Conservation (phyloP, 1,284 basidiomycete species). For the Cystobasidium pallidum region DNA sequence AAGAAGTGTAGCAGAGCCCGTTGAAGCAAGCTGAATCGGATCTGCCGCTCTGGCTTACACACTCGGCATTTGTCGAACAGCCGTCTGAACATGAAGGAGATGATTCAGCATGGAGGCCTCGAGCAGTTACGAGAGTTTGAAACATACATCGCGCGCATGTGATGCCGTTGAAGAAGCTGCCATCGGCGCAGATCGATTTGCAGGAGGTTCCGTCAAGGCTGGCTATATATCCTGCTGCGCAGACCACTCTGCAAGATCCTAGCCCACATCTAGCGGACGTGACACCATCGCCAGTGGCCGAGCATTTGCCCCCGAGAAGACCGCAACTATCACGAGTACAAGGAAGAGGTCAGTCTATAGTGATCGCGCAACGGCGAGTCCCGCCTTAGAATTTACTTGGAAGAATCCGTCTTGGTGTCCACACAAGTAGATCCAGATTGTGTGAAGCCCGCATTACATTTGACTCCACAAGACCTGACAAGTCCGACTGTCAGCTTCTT, state of each 20-base stretch:
- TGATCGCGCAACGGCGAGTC: too few relatives aligned
- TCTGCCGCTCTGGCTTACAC: slow-evolving; percentile 15
- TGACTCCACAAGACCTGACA: slow-evolving; percentile 9
- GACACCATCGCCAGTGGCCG: slow-evolving; percentile 25
- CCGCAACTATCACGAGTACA: slow-evolving; percentile 44
- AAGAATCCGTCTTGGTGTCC: background rate
- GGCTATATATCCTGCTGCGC: slow-evolving; percentile 41
- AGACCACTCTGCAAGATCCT: slow-evolving; percentile 41
- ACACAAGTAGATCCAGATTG: slow-evolving; percentile 26
- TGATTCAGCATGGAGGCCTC: too few relatives aligned
- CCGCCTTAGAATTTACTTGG: background rate
- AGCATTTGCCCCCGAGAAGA: slow-evolving; percentile 27
- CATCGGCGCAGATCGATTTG: slow-evolving; percentile 32
- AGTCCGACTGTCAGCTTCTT: background rate
- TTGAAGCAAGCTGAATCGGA: slow-evolving; percentile 28
- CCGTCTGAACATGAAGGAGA: background rate
- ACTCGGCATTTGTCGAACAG: slow-evolving; percentile 22
- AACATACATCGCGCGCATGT: slow-evolving; percentile 14
- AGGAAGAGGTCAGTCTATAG: background rate
- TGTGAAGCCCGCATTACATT: slow-evolving; percentile 13
- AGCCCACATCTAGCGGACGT: slow-evolving; percentile 34
- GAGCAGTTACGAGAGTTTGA: too few relatives aligned
- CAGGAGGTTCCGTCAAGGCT: slow-evolving; percentile 11
- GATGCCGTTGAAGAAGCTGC: slow-evolving; percentile 9
- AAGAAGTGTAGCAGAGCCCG: slow-evolving; percentile 18